phyloP scores from a whole-genome alignment of 371 early-diverging fungal species.

The Mucor mucedo region DNA sequence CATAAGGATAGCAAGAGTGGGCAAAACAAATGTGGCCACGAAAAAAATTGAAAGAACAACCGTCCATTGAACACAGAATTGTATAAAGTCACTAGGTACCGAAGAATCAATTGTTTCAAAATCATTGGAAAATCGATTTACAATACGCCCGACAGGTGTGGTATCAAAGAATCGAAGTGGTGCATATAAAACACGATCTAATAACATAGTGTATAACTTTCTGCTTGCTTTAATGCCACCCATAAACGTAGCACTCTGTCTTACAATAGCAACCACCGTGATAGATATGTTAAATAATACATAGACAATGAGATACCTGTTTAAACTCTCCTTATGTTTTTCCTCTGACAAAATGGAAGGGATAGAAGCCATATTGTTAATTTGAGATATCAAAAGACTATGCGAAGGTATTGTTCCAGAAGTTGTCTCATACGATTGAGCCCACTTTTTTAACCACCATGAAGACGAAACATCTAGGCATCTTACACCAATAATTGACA shows the following conservation, averaged over 20 bases:
- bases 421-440: constrained; percentile 36
- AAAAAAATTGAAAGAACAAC: constrained; percentile 61
- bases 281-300: constrained; percentile 40
- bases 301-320: constrained; percentile 46
- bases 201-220: constrained; percentile 13
- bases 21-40: constrained; percentile 58
- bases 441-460: constrained; percentile 59
- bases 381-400: neutral
- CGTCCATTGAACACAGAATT: constrained; percentile 64
- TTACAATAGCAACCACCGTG: constrained; percentile 31
- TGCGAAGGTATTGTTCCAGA: neutral
- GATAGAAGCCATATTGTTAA: neutral
- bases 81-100: constrained; percentile 43
- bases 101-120: constrained; percentile 50
- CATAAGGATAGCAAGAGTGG: constrained; percentile 50
- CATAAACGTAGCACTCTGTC: constrained; percentile 40
- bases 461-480: constrained; percentile 45
- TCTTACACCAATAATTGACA: constrained; percentile 37
- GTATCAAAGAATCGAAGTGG: constrained; percentile 48
- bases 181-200: constrained; percentile 30
- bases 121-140: constrained; percentile 71
- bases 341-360: neutral
- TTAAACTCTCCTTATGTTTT: neutral
- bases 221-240: constrained; percentile 44
- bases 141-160: constrained; percentile 69